Evolutionary conservation across 352 stramenopile species (phyloP).

Genomic region (Phytophthora kernoviae): DNA sequence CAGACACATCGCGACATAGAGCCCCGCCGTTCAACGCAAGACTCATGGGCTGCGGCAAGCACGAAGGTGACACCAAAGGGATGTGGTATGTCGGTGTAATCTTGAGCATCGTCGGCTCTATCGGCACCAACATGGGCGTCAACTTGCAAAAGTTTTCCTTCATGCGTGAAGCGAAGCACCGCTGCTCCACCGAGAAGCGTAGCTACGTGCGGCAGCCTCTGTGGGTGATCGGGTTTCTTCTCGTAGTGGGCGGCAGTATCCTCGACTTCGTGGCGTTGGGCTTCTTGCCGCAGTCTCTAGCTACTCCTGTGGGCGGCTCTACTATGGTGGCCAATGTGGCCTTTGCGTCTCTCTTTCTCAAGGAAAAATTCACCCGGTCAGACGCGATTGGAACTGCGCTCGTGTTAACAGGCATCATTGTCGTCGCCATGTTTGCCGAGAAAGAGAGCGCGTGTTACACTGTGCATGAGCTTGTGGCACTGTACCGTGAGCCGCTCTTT

Average conservation of each 20-base stretch:
- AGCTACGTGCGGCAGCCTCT: constrained; percentile 75
- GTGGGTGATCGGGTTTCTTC: constrained; percentile 79
- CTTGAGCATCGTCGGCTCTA: constrained; percentile 68
- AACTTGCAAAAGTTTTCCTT: constrained; percentile 92
- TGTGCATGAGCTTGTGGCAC: constrained; percentile 62
- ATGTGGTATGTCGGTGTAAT: constrained; percentile 85
- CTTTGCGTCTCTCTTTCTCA: constrained; percentile 82
- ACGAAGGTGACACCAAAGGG: constrained; percentile 17
- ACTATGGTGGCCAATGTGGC: constrained; percentile 88
- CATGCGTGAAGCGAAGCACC: constrained; percentile 78
- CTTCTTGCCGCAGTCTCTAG: constrained; percentile 82
- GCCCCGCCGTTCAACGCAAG: neutral
- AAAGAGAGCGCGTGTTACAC: constrained; percentile 83
- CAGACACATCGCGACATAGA: constrained; percentile 4
- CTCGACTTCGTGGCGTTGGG: constrained; percentile 82
- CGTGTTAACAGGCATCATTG: constrained; percentile 73
- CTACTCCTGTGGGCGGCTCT: constrained; percentile 74
- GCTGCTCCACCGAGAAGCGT: constrained; percentile 58
- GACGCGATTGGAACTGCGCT: constrained; percentile 73
- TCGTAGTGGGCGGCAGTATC: constrained; percentile 70
- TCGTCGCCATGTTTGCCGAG: constrained; percentile 81
- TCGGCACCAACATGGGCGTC: constrained; percentile 85
- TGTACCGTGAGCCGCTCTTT: constrained; percentile 73
- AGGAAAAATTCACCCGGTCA: constrained; percentile 68
- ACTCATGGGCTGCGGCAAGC: constrained; percentile 20